Conservation (phyloP, 345 rosid species). For the Mangifera indica region DNA sequence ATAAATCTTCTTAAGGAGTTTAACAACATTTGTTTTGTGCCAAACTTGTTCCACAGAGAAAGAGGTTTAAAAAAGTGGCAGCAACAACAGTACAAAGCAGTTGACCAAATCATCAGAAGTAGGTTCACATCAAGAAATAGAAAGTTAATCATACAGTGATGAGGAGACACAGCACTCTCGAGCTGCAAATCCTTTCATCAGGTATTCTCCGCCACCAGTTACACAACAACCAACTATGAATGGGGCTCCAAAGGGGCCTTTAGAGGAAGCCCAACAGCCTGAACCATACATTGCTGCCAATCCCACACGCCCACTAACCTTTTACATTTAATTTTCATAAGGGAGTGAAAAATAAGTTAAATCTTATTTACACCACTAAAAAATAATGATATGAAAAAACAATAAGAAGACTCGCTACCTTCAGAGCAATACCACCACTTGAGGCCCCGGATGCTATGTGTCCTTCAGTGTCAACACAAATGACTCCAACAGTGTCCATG, state of each 20-base stretch:
- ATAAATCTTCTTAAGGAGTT: too few relatives aligned
- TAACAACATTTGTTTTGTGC: too few relatives aligned
- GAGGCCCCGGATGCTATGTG: constrained; percentile 83
- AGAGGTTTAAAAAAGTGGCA: too few relatives aligned
- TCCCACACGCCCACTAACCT: constrained; percentile 95
- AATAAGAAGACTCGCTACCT: constrained; percentile 43
- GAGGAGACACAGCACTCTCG: constrained; percentile 80
- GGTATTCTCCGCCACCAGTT: constrained; percentile 85
- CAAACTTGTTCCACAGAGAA: too few relatives aligned
- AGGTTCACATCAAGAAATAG: background rate
- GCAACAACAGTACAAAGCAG: background rate
- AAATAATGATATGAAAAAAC: background rate
- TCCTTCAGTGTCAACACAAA: constrained; percentile 86
- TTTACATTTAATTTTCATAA: constrained; percentile 10
- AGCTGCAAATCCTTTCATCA: constrained; percentile 93
- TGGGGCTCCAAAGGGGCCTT: constrained; percentile 68
- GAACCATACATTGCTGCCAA: constrained; percentile 89
- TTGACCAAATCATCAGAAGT: background rate
- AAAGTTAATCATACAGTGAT: constrained; percentile 50
- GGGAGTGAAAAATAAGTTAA: background rate
- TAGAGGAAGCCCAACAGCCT: constrained; percentile 94
- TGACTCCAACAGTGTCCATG: constrained; percentile 92
- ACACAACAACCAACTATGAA: constrained; percentile 79
- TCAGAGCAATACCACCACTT: constrained; percentile 93
- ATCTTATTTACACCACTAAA: constrained; percentile 3